phyloP scores from a whole-genome alignment of 2,329 filamentous ascomycete species.

The Alternaria gansuensis region DNA sequence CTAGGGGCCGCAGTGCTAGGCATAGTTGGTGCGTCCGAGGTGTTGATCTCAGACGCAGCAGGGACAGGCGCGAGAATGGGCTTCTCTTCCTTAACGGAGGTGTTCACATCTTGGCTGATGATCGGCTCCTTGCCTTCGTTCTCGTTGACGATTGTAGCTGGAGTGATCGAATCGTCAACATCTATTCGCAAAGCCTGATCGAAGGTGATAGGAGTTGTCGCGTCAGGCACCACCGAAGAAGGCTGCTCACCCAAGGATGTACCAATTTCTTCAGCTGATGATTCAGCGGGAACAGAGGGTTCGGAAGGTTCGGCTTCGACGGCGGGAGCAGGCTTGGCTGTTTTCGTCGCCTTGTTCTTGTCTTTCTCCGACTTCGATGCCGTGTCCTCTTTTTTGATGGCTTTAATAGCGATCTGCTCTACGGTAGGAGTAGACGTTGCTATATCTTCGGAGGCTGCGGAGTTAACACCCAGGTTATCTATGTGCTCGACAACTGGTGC shows the following conservation, averaged over 20 bases:
- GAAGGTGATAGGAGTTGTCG: neutral
- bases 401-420: slow-evolving; percentile 4
- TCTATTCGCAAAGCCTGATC: neutral
- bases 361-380: slow-evolving; percentile 31
- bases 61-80: neutral
- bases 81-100: neutral
- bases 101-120: neutral
- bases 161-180: neutral
- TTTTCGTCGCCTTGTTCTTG: slow-evolving; percentile 39
- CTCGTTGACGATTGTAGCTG: neutral
- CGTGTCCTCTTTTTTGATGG: slow-evolving; percentile 17
- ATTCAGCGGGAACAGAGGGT: neutral
- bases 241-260: neutral
- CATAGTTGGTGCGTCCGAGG: neutral
- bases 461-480: neutral
- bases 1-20: neutral
- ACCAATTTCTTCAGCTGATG: neutral
- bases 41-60: neutral
- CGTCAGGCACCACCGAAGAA: neutral
- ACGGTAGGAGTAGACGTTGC: neutral
- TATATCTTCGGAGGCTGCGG: neutral
- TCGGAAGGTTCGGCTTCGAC: slow-evolving; percentile 14
- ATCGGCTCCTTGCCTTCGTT: neutral
- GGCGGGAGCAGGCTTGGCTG: slow-evolving; percentile 24
- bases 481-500: neutral